These are phyloP conservation scores for Penicillium argentinense DNA, from an alignment of 495 filamentous ascomycete species.

Conservation along the genomic window DNA sequence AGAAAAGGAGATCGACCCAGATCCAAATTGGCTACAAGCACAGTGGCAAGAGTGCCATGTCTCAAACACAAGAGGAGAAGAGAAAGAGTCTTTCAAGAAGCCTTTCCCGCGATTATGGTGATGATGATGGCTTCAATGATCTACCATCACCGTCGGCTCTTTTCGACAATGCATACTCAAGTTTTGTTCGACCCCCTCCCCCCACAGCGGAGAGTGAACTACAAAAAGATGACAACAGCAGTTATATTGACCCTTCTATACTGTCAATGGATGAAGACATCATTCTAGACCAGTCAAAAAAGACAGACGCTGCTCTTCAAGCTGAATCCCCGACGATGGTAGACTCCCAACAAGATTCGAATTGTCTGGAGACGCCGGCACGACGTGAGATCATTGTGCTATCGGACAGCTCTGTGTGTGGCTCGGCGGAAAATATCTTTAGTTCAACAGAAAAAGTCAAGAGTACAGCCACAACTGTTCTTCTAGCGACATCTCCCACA, in stretches of 20 bases:
- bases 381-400: constrained; percentile 6
- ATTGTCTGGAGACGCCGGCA: not conserved
- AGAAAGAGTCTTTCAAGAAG: not conserved
- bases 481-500: not conserved
- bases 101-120: constrained; percentile 35
- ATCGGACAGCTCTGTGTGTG: constrained; percentile 1
- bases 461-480: constrained; percentile 1
- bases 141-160: constrained; percentile 43
- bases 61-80: not conserved
- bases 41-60: not conserved
- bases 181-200: not conserved
- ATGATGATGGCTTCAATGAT: constrained; percentile 36
- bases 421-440: not conserved
- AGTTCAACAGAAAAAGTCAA: not conserved
- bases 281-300: too few relatives aligned
- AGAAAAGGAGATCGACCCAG: not conserved
- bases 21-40: not conserved
- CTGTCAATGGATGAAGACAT: too few relatives aligned
- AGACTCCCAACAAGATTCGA: not conserved
- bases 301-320: not conserved
- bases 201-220: not conserved
- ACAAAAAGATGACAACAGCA: not conserved
- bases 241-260: not conserved
- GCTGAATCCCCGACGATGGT: not conserved
- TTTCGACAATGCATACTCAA: not conserved